Evolutionary conservation across 2,329 filamentous ascomycete genomes (phyloP), one percentile per base, ranked within the genome.

Genomic region (Lecanicillium sp.): DNA sequence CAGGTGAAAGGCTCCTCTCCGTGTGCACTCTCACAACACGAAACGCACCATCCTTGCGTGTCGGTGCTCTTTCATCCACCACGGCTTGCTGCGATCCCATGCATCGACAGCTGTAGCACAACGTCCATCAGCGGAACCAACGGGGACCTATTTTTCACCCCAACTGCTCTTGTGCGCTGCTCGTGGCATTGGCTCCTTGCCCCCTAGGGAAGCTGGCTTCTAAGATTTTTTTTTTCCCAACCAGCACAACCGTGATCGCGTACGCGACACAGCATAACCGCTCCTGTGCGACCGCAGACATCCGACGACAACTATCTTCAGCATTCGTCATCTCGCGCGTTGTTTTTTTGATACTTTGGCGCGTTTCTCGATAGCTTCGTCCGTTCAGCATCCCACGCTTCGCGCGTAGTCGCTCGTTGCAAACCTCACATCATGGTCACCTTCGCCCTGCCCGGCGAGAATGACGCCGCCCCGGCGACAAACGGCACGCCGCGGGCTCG

Each of bases 401-500:
- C n/a, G n/a, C n/a, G n/a, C n/a, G n/a, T n/a, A n/a, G n/a, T n/a
- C n/a, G n/a, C n/a, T n/a, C n/a, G 14, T 14, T 12, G 21, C 35
- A 24, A 24, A 8, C 21, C 10, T 30, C 45, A 37, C 45, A 27
- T 41, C 46, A 69, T 69, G 66, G 66, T 68, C 26, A 69, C 66
- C 20, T 69, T 69, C 51, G 59, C 66, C 43, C 55, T 69, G 21
- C 66, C 66, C 26, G 62, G 60, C 55, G 66, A 69, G 41, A 59
- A 54, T 38, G 60, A 66, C 50, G 58, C 53, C 56, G 58, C 59
- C 21, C 58, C 62, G 23, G 54, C 55, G 50, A 54, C 52, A 45
- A 62, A 58, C 46, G 58, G 60, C 58, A 70, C 68, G 20, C 68
- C 69, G 33, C 60, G 60, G 44, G 59, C 68, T 48, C 67, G 67